These are phyloP conservation scores for Sisymbrium altissimum DNA, from an alignment of 345 rosid genomes.

Conservation along the genomic window DNA sequence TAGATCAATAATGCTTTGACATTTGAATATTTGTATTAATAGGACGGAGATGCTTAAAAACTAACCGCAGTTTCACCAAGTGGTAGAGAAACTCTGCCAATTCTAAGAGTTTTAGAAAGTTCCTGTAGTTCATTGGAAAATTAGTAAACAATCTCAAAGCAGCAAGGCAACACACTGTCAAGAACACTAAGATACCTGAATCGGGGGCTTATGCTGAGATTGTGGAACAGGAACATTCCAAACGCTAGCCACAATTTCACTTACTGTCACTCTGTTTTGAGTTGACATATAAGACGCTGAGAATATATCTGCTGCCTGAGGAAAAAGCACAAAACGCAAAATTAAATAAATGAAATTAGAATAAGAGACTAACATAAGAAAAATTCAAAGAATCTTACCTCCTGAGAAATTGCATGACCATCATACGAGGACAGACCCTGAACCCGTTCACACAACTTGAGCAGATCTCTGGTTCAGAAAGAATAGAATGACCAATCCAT, in stretches of 20 bases:
- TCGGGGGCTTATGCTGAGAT: conserved; percentile 54
- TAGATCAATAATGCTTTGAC: conserved; percentile 20
- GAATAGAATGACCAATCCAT: conserved; percentile 15
- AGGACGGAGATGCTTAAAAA: conserved; percentile 21
- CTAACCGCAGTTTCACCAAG: conserved; percentile 47
- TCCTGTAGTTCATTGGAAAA: conserved; percentile 47
- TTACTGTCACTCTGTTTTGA: conserved; percentile 46
- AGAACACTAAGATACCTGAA: conserved; percentile 59
- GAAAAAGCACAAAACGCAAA: conserved; percentile 21
- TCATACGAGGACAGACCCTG: conserved; percentile 48
- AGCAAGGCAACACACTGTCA: conserved; percentile 15
- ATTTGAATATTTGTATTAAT: conserved; percentile 10
- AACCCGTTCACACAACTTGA: conserved; percentile 92
- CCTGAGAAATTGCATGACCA: conserved; percentile 56
- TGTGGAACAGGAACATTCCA: conserved; percentile 57
- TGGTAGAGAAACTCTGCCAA: conserved; percentile 74
- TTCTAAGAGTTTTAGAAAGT: conserved; percentile 43
- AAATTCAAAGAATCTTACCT: conserved; percentile 45
- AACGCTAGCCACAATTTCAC: conserved; percentile 55
- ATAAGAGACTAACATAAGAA: not conserved
- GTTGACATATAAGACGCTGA: conserved; percentile 52
- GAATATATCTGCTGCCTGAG: conserved; percentile 82
- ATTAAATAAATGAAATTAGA: not conserved
- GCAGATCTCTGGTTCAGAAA: conserved; percentile 72
- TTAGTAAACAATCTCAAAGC: conserved; percentile 24